Evolutionary conservation across 257 asterid species (phyloP), one percentile per base, ranked within the genome.

Genomic region (Echites panduratus): DNA sequence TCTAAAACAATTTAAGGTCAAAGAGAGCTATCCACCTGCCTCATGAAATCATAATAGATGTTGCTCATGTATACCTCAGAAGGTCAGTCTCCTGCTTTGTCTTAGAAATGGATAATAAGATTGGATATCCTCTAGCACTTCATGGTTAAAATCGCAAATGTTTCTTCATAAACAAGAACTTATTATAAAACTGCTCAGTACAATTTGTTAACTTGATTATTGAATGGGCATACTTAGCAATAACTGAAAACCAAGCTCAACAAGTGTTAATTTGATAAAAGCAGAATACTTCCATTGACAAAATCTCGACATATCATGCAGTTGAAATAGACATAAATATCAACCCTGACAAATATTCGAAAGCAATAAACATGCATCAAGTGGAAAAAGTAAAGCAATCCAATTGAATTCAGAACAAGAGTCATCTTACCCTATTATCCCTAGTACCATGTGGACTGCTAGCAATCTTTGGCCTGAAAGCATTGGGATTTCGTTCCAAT

Each of bases 401-500:
- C 57, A 9, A 75, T 45, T 27, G 44, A 58, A 71, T 44, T 40
- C 45, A 52, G 50, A 57, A 10, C 72, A 84, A 72, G 32, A 77
- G 59, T 40, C 66, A 67, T 38, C 75, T 76, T 89, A 93, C 98
- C 96, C 85, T 82, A 67, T 44, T 83, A 79, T 87, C 98, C 70
- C 91, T 91, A 83, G 85, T 81, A 78, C 95, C 97, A 71, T 84
- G 97, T 47, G 97, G 97, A 81, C 98, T 93, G 85, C 85, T 87
- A 56, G 92, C 97, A 75, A 93, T 89, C 86, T 93, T 93, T 68
- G 97, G 98, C 81, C 97, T 85, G 80, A 93, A 93, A 68, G 98
- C 98, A 81, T 87, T 82, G 57, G 98, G 97, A 84, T 93, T 93
- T 73, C 98, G 96, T 82, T 88, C 97, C 77, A 93, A 80, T 19